These are phyloP conservation scores for Epichloe glyceriae DNA, from an alignment of 2,329 filamentous ascomycete species.

Conservation along the genomic window DNA sequence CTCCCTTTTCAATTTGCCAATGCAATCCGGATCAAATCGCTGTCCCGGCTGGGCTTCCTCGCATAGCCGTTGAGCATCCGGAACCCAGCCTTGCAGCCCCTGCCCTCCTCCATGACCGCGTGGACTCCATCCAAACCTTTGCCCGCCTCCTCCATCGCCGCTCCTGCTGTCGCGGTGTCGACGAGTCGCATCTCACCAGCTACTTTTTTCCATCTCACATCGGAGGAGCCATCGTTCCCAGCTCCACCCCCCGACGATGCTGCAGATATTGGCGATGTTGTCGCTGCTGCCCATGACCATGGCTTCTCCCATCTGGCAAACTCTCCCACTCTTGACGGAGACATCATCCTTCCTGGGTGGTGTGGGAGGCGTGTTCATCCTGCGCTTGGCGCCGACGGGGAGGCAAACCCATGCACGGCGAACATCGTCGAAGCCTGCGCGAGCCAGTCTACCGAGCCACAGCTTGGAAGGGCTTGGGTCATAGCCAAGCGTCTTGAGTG, in stretches of 20 bases:
- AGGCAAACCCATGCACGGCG: conserved; percentile 82
- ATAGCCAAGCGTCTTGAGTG: conserved; percentile 79
- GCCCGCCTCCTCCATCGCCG: conserved; percentile 41
- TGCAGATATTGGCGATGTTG: conserved; percentile 61
- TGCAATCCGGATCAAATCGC: conserved; percentile 26
- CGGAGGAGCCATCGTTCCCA: conserved; percentile 97
- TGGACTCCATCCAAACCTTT: conserved; percentile 48
- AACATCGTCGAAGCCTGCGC: conserved; percentile 65
- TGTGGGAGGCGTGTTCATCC: conserved; percentile 17
- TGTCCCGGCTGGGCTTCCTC: conserved; percentile 40
- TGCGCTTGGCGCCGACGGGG: conserved; percentile 53
- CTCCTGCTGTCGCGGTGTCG: conserved; percentile 37
- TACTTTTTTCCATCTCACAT: conserved; percentile 66
- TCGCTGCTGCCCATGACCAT: conserved; percentile 54
- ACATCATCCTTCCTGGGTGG: conserved; percentile 22
- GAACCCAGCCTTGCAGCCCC: conserved; percentile 44
- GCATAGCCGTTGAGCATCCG: conserved; percentile 51
- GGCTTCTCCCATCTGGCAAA: conserved; percentile 47
- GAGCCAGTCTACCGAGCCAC: conserved; percentile 62
- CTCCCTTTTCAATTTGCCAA: conserved; percentile 11
- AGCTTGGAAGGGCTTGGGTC: conserved; percentile 72
- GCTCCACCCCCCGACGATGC: conserved; percentile 72
- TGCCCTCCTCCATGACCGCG: conserved; percentile 50
- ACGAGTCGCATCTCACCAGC: conserved; percentile 50
- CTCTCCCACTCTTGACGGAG: conserved; percentile 28